Base-by-base conservation (phyloP, 2,329 filamentous ascomycete species). In the Cadophora sp. region DNA sequence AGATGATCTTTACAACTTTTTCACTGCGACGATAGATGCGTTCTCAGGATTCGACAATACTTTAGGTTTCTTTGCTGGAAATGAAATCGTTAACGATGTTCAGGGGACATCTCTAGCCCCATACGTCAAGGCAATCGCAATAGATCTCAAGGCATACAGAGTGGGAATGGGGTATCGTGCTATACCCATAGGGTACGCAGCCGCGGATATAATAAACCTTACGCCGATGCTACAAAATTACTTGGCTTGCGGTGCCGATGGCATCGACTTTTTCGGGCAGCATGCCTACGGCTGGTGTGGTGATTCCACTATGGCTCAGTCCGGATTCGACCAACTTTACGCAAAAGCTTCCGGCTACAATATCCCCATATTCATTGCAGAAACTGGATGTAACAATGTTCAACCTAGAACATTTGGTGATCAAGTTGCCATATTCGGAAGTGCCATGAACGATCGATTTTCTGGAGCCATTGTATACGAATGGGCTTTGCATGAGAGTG, bases 381-480 rank as follows among this genome's bases (percentile, higher is more conserved):
- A 97, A 80, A 97, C 91, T 78, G 95, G 94, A 66, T 98, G 95
- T 83, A 93, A 91, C 66, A 89, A 85, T 6, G 27, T 30, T 30
- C 27, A 30, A 77, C 92, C 91, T 83, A 94, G 94, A 73, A 83
- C 89, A 75, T 97, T 97, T 76, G 84, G 88, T 67, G 94, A 97
- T 81, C 81, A 97, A 64, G 80, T 80, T 60, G 85, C 93, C 48
- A 84, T 98, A 68, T 97, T 97, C 89, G 87, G 83, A 79, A 79
- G 79, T 24, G 78, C 96, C 67, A 97, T 97, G 95, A 93, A 90
- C 4, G 73, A 79, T n/a, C 93, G 97, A 74, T 97, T 97, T 86
- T 97, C 94, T 47, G 95, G 95, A 75, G 95, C 95, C 79, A 87
- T 97, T 48, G 91, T 97, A 79, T 98, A 97, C 83, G 94, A 97